These are phyloP conservation scores for Botryotinia narcissicola DNA, from an alignment of 2,329 filamentous ascomycete genomes.

Conservation along the genomic window DNA sequence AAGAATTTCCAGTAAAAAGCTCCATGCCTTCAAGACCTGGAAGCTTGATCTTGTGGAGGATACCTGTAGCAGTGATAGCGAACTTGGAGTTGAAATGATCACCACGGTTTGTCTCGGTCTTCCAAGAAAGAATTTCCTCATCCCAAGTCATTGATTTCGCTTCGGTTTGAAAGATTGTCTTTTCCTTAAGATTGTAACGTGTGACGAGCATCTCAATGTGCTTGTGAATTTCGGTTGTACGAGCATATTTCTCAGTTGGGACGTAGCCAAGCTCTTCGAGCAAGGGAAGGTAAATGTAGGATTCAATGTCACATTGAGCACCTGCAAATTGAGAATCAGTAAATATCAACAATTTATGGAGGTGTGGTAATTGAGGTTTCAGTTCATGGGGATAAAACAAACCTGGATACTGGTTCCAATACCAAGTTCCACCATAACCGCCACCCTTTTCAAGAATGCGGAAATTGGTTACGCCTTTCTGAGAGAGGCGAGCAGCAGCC, in stretches of 20 bases:
- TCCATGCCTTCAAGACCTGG: conserved; percentile 47
- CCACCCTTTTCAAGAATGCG: conserved; percentile 44
- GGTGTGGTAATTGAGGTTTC: background rate
- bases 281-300: conserved; percentile 20
- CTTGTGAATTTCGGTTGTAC: conserved; percentile 57
- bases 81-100: conserved; percentile 56
- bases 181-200: conserved; percentile 53
- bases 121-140: conserved; percentile 51
- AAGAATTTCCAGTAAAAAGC: conserved; percentile 45
- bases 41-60: conserved; percentile 56
- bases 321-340: conserved; percentile 57
- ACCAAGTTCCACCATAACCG: conserved; percentile 48
- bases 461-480: conserved; percentile 46
- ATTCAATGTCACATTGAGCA: conserved; percentile 22
- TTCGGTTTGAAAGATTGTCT: conserved; percentile 56
- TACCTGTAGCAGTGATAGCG: conserved; percentile 56
- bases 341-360: conserved; percentile 48
- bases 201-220: conserved; percentile 53
- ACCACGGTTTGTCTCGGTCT: conserved; percentile 49
- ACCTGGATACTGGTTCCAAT: conserved; percentile 56
- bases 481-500: conserved; percentile 42
- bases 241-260: conserved; percentile 55
- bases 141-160: conserved; percentile 56
- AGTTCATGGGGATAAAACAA: conserved; percentile 38
- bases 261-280: conserved; percentile 33